Evolutionary conservation across 208 protist genomes (phyloP), one percentile per base, ranked within the genome.

Genomic region (Wallacemonas sp.): DNA sequence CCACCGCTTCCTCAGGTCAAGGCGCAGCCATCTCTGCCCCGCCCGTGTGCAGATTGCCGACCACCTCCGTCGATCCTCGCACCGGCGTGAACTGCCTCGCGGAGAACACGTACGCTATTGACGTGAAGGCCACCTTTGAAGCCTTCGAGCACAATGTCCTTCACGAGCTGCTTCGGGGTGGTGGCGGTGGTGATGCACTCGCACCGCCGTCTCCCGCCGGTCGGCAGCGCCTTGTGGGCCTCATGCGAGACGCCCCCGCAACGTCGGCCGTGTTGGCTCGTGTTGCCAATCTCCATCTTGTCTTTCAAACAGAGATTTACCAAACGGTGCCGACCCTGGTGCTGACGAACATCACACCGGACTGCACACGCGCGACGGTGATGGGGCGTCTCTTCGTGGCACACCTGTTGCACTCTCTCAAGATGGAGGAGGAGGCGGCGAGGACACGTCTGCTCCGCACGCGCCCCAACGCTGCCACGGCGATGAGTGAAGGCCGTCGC

Each of bases 401-500:
- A 3, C 44, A 63, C 30, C 3, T 71, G 17, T 38, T 71, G 38
- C 42, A 36, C 14, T 61, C 56, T 15, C n/a, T 71, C 2, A 49
- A 26, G 4, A 36, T 71, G 55, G 27, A 53, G 27, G 39, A 54
- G 36, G 66, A 71, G 38, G 62, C 45, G 4, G 51, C 51, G 3
- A 26, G 51, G n/a, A 58, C 30, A 6, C 51, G 51, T 14, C 51
- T 58, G 28, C 51, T 58, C 30, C 51, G 51, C 4, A 21, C 51
- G 28, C 51, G 51, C 22, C 5, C 46, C n/a, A n/a, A n/a, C n/a
- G n/a, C n/a, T n/a, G n/a, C n/a, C n/a, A n/a, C n/a, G n/a, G n/a
- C n/a, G n/a, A n/a, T n/a, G n/a, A n/a, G n/a, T n/a, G 42, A 49
- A 12, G 42, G 42, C 42, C n/a, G n/a, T n/a, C n/a, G n/a, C n/a